Base-by-base conservation (phyloP, 371 early-diverging fungal species). In the Syncephalis fuscata region DNA sequence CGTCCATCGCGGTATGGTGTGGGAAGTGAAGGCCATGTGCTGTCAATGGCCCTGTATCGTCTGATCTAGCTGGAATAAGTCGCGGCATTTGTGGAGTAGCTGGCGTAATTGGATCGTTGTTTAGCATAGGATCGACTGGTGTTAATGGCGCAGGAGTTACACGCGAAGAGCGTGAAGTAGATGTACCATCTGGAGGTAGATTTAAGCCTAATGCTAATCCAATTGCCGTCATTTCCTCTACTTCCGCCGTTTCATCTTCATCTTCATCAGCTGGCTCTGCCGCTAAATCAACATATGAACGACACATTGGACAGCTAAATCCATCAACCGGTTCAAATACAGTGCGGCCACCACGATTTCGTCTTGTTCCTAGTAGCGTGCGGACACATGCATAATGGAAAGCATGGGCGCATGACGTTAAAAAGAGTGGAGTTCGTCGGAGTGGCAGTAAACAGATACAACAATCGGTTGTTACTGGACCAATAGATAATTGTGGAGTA, bases 351-450 rank as follows among this genome's bases (percentile, higher is more conserved):
- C 32, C 32, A 4, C 32, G 32, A 32, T 32, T 32, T 54, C 32
- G 32, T 59, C 62, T 57, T 52, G 63, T 67, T 42, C 74, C 66
- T 48, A 92, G 65, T 24, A 92, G 64, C 1, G 82, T 75, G 41
- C 77, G 71, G 46, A 91, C 83, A 60, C 94, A 94, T 64, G 91
- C 92, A 68, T 80, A 94, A 58, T 94, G 94, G 65, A 82, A 94
- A 53, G 85, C 81, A 59, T 93, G 94, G 9, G 88, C 88, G 57
- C 94, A 93, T 1, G 94, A 92, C 3, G 94, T 84, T 15, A 92
- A 71, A 58, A 94, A 94, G 41, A 94, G 71, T 7, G 93, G 89
- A 65, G 92, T 93, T 65, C 82, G 86, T 14, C 89, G 88, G 51
- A 92, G 75, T 44, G 82, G 70, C 57, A 81, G 85, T 39, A 94